Conservation (phyloP, 306 rosid genomes). For the Fragaria vesca region DNA sequence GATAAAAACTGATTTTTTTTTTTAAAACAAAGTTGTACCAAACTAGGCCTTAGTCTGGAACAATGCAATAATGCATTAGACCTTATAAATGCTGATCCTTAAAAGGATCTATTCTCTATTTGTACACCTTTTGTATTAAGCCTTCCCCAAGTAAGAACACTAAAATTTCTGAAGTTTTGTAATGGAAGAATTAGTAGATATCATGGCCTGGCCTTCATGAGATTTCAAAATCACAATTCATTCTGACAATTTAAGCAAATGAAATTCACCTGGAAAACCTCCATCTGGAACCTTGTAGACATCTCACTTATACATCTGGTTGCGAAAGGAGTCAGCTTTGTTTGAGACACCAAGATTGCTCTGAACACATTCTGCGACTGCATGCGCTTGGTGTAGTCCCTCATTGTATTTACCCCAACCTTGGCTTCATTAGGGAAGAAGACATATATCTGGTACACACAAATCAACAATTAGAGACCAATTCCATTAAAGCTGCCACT, state of each 20-base stretch:
- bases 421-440: slow-evolving; percentile 66
- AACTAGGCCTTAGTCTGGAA: background rate
- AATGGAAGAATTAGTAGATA: background rate
- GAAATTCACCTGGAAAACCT: slow-evolving; percentile 68
- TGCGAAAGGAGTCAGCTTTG: slow-evolving; percentile 55
- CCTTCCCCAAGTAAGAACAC: background rate
- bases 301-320: slow-evolving; percentile 39
- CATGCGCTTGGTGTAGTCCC: slow-evolving; percentile 60
- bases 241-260: slow-evolving; percentile 6
- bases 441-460: slow-evolving; percentile 52
- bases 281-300: slow-evolving; percentile 52
- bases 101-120: background rate
- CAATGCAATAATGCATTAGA: background rate
- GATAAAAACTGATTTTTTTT: too few relatives aligned
- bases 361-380: slow-evolving; percentile 58
- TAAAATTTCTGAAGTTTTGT: background rate
- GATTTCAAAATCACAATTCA: background rate
- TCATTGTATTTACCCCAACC: slow-evolving; percentile 54
- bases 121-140: background rate
- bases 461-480: background rate
- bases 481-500: too few relatives aligned
- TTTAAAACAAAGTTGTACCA: too few relatives aligned
- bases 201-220: too few relatives aligned
- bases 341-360: slow-evolving; percentile 60
- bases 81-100: background rate